Base-by-base conservation (phyloP, 495 filamentous ascomycete species). In the Annulohypoxylon bovei region DNA sequence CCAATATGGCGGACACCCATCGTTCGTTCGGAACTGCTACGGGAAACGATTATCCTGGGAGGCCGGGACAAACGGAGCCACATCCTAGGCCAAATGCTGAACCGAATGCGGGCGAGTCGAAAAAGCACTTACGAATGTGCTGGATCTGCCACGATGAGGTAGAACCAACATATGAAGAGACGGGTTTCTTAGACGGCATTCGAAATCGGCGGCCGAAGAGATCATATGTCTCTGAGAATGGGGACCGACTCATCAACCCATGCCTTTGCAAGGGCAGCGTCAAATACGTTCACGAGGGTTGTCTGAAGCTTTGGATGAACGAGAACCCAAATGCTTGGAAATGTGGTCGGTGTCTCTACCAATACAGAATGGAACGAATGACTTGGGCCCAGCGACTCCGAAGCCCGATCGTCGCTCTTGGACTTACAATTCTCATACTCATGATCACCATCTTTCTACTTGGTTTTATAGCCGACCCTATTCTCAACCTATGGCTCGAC, bases 241-340 rank as follows among this genome's bases (percentile, higher is more conserved):
- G 89, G n/a, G 87, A 91, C 61, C 90, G 93, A 4, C 82, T 99
- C n/a, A 85, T 99, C 52, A 90, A 92, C 27, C 95, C 95, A 4
- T 99, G 95, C 84, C 88, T 89, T 78, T 99, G 95, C 83, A 95
- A 92, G 80, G 95, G 95, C 58, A 92, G 90, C 12, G 92, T 94
- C 62, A 90, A 91, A 80, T 98, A 97, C 82, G 94, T 98, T 33
- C 95, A 99, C 78, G 92, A 97, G 77, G 92, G 89, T n/a, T 99
- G 95, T 77, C 83, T 99, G 18, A 90, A 94, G 75, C 80, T 84
- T 30, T 98, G 95, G 95, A 90, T 95, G 64, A 84, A 90, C 54
- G 84, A 91, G 8, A 89, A 94, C 75, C 91, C 91, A 27, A 88
- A 90, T 68, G 84, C 87, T 54, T 97, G 90, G 88, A 84, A 92